phyloP scores from a whole-genome alignment of 73 alveolate genomes.

The Paramecium primaurelia region DNA sequence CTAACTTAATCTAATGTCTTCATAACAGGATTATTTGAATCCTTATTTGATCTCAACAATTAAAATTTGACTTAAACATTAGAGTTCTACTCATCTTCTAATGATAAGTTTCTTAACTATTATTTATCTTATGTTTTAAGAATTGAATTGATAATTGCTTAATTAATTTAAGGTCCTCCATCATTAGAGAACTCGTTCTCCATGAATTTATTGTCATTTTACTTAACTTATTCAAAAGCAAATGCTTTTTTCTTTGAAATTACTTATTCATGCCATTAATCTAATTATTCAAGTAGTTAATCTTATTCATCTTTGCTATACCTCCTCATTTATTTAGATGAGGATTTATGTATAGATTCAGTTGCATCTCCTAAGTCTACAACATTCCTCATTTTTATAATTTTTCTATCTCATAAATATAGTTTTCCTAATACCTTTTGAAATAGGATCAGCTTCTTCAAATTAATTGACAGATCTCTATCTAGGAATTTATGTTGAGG shows the following conservation, averaged over 20 bases:
- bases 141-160: conserved; percentile 5
- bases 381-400: conserved; percentile 36
- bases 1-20: conserved; percentile 41
- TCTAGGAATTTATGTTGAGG: conserved; percentile 9
- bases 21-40: not conserved
- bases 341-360: not conserved
- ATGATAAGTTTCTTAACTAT: not conserved
- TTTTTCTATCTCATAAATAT: conserved; percentile 28
- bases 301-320: not conserved
- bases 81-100: not conserved
- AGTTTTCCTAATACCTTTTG: not conserved
- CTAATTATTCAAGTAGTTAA: conserved; percentile 28
- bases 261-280: conserved; percentile 25
- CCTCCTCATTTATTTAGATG: not conserved
- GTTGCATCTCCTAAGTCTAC: conserved; percentile 34
- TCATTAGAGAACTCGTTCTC: not conserved
- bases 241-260: conserved; percentile 17
- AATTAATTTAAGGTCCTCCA: conserved; percentile 10
- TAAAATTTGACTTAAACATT: conserved; percentile 25
- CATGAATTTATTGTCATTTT: not conserved
- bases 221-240: conserved; percentile 10
- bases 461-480: conserved; percentile 27
- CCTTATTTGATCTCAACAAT: conserved; percentile 1
- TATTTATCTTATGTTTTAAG: not conserved
- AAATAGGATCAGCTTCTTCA: conserved; percentile 42